Evolutionary conservation across 768 basidiomycete species (phyloP), one percentile per base, ranked within the genome.

Genomic region (Trametes coccinea): DNA sequence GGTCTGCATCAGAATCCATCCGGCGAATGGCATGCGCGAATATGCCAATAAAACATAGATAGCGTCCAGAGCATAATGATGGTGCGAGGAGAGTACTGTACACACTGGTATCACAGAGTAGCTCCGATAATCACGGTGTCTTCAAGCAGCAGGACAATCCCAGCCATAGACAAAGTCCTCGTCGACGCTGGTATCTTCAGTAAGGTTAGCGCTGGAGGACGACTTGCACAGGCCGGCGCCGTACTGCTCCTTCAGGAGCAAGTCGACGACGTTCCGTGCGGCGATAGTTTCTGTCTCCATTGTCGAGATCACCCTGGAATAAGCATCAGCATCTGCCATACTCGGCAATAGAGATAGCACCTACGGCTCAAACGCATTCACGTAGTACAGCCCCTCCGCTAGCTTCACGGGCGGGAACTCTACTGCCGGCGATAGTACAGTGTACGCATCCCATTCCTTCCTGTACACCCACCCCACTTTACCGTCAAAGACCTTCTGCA

Each of bases 241-340:
- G 72, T 90, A 94, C 67, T 87, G 82, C 34, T 93, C 89, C 37
- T 83, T 80, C 22, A 95, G 76, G 17, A 94, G 78, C 29, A 92
- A 76, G 67, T 93, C 92, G 49, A 93, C 91, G 41, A 89, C 80
- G 71, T 95, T 95, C 34, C 93, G 84, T 0, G 91, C 84, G 0
- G 92, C 81, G 34, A 96, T 73, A 0, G 92, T 93, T 74, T 95
- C 88, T 0, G 94, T 95, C 74, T 98, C 95, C 95, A 98, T 97
- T 5, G 93, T 93, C 13, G 88, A 91, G 48, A 95, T 89, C 67
- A 93, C 84, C 34, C 90, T 91, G 30, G 8, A n/a, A 22, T 5
- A 46, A 31, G 56, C 43, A 37, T 51, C 63, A 50, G 30, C 30
- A 41, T 52, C 51, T 57, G 47, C 61, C 41, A 47, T 22, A 44